Conservation (phyloP, 176 grass and related monocot genomes). For the Puya raimondii region DNA sequence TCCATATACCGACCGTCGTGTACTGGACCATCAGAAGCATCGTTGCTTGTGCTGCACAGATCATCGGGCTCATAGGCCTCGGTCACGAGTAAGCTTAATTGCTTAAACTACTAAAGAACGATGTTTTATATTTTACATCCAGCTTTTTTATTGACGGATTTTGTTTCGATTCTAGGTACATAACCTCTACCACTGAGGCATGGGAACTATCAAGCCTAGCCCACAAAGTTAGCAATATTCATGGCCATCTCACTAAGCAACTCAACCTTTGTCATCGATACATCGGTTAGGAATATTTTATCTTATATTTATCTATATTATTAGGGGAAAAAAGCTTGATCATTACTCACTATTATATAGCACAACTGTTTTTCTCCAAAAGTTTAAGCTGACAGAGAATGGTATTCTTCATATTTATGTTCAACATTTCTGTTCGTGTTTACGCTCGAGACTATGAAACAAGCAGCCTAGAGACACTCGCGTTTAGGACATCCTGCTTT, state of each 20-base stretch:
- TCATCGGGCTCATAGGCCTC: conserved; percentile 26
- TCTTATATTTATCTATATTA: no score
- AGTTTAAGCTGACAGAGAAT: no score
- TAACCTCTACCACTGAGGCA: conserved; percentile 30
- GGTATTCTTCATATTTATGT: no score
- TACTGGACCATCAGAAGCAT: conserved; percentile 39
- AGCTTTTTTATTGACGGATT: not conserved
- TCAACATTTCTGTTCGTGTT: no score
- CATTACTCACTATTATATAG: not conserved
- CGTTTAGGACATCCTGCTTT: not conserved
- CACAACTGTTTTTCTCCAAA: no score
- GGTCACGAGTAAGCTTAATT: conserved; percentile 37
- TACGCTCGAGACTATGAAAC: no score
- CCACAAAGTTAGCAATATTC: conserved; percentile 38
- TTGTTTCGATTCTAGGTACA: conserved; percentile 18
- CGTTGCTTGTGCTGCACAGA: conserved; percentile 35
- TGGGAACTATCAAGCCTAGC: conserved; percentile 48
- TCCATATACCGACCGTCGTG: conserved; percentile 32
- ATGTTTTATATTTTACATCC: not conserved
- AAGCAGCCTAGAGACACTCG: no score
- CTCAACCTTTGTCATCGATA: conserved; percentile 16
- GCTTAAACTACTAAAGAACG: not conserved
- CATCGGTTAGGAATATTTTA: conserved; percentile 20
- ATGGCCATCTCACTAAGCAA: conserved; percentile 34
- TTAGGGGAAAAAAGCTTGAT: no score